Percentiles rank a stretch among this genome's conserved stretches.
phyloP scores from a whole-genome alignment of 805 yeast species.

The Candida parachauliodes region DNA sequence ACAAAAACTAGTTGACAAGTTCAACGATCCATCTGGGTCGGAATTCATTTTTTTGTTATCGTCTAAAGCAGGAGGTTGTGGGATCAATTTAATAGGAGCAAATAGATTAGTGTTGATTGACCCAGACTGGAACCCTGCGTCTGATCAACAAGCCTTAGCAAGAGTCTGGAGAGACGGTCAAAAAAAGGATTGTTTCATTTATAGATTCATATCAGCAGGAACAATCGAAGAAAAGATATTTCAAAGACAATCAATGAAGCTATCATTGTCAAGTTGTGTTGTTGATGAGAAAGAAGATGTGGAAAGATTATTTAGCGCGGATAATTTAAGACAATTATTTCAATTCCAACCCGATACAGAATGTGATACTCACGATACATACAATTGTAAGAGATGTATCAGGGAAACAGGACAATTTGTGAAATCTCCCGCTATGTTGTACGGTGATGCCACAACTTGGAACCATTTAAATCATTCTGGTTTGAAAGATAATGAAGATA shows the following conservation, averaged over 20 bases:
- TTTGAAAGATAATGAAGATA: slow-evolving; percentile 68
- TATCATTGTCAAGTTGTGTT: slow-evolving; percentile 90
- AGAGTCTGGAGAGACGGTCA: slow-evolving; percentile 99
- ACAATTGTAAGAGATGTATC: slow-evolving; percentile 77
- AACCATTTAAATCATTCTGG: slow-evolving; percentile 74
- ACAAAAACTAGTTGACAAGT: slow-evolving; percentile 85
- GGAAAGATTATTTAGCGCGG: slow-evolving; percentile 85
- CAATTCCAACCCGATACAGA: slow-evolving; percentile 60
- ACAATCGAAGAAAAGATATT: slow-evolving; percentile 94
- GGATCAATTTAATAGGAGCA: slow-evolving; percentile 95
- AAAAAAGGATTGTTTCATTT: slow-evolving; percentile 92
- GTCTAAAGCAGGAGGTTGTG: slow-evolving; percentile 98
- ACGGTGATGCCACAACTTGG: slow-evolving; percentile 98
- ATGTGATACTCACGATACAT: slow-evolving; percentile 93
- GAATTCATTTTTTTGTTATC: slow-evolving; percentile 88
- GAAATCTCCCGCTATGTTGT: slow-evolving; percentile 81
- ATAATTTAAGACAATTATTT: slow-evolving; percentile 72
- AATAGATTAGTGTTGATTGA: slow-evolving; percentile 84
- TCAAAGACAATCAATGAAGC: slow-evolving; percentile 92
- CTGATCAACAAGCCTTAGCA: slow-evolving; percentile 96
- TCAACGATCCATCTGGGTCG: slow-evolving; percentile 83
- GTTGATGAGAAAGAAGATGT: slow-evolving; percentile 96
- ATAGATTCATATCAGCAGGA: slow-evolving; percentile 91
- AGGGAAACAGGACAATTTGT: slow-evolving; percentile 45
- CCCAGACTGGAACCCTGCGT: slow-evolving; percentile 97